A percentile compares a stretch with the other conserved stretches of the same genome.
Evolutionary conservation across 208 protist genomes (phyloP).

Genomic region (Wallacemonas sp.): DNA sequence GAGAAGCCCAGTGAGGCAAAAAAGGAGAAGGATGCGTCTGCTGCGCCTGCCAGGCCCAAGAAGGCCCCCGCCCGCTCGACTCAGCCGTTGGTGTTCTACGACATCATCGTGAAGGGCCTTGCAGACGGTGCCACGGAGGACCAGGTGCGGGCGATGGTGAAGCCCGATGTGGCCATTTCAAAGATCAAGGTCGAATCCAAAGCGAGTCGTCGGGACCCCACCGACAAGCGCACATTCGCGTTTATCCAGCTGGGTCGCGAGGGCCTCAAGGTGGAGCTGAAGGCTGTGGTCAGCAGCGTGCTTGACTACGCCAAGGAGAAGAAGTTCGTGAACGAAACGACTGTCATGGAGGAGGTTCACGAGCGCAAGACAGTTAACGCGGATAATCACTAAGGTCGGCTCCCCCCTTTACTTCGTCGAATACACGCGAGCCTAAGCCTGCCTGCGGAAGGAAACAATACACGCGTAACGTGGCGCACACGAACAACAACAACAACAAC

Average conservation of each 20-base stretch:
- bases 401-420: too few species aligned
- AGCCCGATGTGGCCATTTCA: constrained; percentile 33
- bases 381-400: neutral
- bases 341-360: constrained; percentile 66
- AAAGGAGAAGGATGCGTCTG: constrained; percentile 21
- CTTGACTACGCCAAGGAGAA: constrained; percentile 13
- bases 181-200: constrained; percentile 64
- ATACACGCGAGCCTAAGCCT: too few species aligned
- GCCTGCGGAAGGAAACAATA: too few species aligned
- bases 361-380: constrained; percentile 24
- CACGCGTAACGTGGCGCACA: too few species aligned
- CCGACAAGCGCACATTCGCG: constrained; percentile 58
- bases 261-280: constrained; percentile 49
- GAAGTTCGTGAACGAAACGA: constrained; percentile 19
- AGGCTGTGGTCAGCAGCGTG: constrained; percentile 38
- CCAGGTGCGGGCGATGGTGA: constrained; percentile 53
- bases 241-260: constrained; percentile 77
- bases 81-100: constrained; percentile 59
- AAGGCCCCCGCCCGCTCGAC: constrained; percentile 17
- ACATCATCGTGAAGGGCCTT: constrained; percentile 79
- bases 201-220: constrained; percentile 45
- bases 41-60: constrained; percentile 8
- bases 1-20: constrained; percentile 19
- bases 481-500: neutral
- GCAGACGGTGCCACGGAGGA: constrained; percentile 47